A percentile compares a stretch with the other conserved stretches of the same genome.
Conservation (phyloP, 176 grass and related monocot species). For the Bolboschoenus planiculmis region DNA sequence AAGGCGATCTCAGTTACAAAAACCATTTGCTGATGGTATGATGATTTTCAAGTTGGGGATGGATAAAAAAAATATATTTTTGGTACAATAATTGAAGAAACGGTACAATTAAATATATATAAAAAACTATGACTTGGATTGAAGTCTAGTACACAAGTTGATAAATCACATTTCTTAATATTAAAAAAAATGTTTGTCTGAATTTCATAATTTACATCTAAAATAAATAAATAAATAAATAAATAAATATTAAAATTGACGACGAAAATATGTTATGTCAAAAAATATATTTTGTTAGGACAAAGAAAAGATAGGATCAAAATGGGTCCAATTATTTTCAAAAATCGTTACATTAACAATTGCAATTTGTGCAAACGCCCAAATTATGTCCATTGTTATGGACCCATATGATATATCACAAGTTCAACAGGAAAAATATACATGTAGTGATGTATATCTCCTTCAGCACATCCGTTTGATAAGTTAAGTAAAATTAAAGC, state of each 20-base stretch:
- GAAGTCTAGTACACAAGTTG: neutral
- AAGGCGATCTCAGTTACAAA: too few relatives aligned
- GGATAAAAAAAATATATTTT: neutral
- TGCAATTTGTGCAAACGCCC: neutral
- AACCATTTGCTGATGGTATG: too few relatives aligned
- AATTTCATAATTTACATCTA: neutral
- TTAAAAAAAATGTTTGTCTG: neutral
- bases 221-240: neutral
- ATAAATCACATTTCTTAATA: neutral
- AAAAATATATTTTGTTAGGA: neutral
- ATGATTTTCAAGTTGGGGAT: neutral
- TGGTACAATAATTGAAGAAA: neutral
- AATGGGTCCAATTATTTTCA: neutral
- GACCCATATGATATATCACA: too few relatives aligned
- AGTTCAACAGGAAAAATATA: too few relatives aligned
- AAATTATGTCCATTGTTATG: neutral
- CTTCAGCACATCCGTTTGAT: too few relatives aligned
- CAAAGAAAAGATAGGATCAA: neutral
- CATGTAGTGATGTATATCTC: too few relatives aligned
- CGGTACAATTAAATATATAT: neutral
- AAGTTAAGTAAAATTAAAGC: too few relatives aligned
- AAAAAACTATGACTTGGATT: neutral
- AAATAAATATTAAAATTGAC: too few relatives aligned
- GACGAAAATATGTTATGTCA: neutral
- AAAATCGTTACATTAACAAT: neutral